Conservation (phyloP, 208 protist species). For the Phytomonas serpens region DNA sequence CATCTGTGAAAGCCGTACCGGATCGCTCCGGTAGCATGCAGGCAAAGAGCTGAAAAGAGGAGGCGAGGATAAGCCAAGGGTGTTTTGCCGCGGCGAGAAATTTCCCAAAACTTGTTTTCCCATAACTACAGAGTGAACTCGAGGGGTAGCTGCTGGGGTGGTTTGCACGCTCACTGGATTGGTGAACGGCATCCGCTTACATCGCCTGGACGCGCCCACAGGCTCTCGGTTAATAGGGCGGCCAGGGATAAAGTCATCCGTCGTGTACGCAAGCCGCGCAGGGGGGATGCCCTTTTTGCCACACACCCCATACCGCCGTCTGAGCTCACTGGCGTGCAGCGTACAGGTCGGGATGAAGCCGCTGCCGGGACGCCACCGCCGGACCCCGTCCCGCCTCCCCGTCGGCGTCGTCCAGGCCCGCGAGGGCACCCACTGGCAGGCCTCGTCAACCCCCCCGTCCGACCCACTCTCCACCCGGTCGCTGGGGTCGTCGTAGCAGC, state of each 20-base stretch:
- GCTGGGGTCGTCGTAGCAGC: background rate
- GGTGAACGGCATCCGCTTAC: background rate
- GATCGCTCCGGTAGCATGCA: background rate
- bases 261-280: background rate
- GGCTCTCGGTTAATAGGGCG: background rate
- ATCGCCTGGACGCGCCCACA: background rate
- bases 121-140: background rate
- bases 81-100: background rate
- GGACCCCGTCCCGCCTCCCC: background rate
- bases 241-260: background rate
- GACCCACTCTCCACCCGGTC: background rate
- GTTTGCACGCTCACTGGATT: background rate
- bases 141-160: background rate
- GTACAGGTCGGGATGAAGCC: background rate
- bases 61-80: background rate
- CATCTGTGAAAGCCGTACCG: background rate
- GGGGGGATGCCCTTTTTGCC: background rate
- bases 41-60: background rate
- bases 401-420: background rate
- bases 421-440: background rate
- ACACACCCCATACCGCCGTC: background rate
- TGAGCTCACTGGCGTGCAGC: background rate
- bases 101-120: background rate
- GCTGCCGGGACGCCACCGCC: background rate
- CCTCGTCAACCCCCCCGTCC: background rate